Base-by-base conservation (phyloP, 2,329 filamentous ascomycete species). In the Ascochyta viciae-villosae region DNA sequence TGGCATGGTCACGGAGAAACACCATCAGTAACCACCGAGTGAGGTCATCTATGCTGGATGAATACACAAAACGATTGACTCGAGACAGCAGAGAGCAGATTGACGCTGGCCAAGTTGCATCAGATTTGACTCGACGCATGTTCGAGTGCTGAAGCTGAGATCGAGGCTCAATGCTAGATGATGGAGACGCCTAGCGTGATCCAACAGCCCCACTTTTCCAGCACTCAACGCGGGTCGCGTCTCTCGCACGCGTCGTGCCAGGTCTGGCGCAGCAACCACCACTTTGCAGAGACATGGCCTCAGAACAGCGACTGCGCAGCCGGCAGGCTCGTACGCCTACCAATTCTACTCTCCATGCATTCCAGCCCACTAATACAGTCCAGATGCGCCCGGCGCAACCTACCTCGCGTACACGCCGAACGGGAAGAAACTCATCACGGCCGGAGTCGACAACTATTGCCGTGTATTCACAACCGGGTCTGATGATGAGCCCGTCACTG, bases 401-500 rank as follows among this genome's bases (percentile, higher is more conserved):
- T 92, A 88, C 66, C 87, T 96, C 64, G 86, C 90, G 61, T 98
- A 98, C 77, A 97, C 93, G 0, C 91, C 92, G 6, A 88, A 96
- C 75, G 95, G 96, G 60, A 85, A 84, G 65, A 91, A 90, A 67
- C 83, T 99, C 54, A 87, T 98, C 63, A 98, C 95, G 10, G 93
- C 92, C 58, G 95, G 95, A 62, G 89, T 91, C 56, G 96, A 98
- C 79, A 96, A 96, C 71, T 92, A 91, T 7, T 92, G 96, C 69
- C 90, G 96, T 45, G 86, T 98, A 45, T 99, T 96, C 80, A 91
- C 89, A 64, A 95, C 93, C 13, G 92, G 91, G 57, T 95, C 90
- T 35, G 90, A 96, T 78, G 93, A 92, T 66, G 95, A 99, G 74
- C 95, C 96, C 9, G 87, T 86, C 55, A 96, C 94, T 54, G 89